Evolutionary conservation across 73 alveolate species (phyloP), one percentile per base, ranked within the genome.

Genomic region (Paramecium bursaria): DNA sequence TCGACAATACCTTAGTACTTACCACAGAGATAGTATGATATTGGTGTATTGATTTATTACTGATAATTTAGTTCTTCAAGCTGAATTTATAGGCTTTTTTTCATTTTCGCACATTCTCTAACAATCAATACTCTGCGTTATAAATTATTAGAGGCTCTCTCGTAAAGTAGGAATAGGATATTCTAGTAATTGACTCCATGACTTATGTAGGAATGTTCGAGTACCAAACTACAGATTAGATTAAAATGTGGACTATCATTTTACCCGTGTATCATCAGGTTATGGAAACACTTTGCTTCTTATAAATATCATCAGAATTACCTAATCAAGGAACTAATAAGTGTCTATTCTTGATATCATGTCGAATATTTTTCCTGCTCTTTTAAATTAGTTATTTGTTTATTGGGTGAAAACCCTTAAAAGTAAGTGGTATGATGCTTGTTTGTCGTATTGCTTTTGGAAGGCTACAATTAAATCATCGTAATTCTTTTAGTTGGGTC

Each of bases 181-280:
- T 29, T 57, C 33, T 11, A 27, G 52, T 17, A 57, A 30, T 30
- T 7, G 76, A 30, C 7, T 57, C 27, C n/a, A n/a, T 26, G 50
- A 50, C 15, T 50, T 26, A 57, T 57, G 76, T 23, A 57, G 49
- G 33, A 57, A 57, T 30, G 17, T 15, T 57, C 76, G 29, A 57
- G 33, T 23, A 57, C 26, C 1, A 57, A 30, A n/a, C 19, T 4
- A 27, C 76, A 26, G 3, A 57, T 57, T 2, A 26, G 17, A 9
- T 57, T 57, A 21, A 57, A 27, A 57, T 57, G 76, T 27, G 50
- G 15, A 30, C 26, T 9, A 2, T 57, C 76, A 57, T n/a, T 57
- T 31, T 13, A 13, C 52, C 76, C 76, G 15, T 57, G 33, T 17
- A 57, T 48, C 31, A 29, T 30, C 17, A 57, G 27, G 15, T 57